Percentiles rank a stretch among this genome's conserved stretches.
Evolutionary conservation across 805 yeast species (phyloP).

Genomic region (Nakazawaea wyomingensis): DNA sequence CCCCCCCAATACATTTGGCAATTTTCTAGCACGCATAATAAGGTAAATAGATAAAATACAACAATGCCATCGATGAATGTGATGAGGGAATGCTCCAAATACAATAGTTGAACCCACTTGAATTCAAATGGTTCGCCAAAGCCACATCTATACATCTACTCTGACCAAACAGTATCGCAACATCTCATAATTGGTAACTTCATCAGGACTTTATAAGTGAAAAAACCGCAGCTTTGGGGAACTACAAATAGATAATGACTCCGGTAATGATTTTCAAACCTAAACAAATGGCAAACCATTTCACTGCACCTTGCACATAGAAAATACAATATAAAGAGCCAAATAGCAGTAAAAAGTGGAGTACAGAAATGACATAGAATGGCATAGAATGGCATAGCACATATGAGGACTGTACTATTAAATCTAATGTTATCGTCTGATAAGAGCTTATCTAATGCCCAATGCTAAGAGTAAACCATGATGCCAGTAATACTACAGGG

Average conservation of each 20-base stretch:
- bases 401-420: conserved; percentile 57
- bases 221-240: conserved; percentile 78
- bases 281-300: conserved; percentile 45
- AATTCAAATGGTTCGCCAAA: conserved; percentile 53
- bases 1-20: conserved; percentile 31
- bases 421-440: conserved; percentile 42
- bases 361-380: conserved; percentile 56
- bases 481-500: conserved; percentile 33
- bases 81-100: conserved; percentile 75
- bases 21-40: conserved; percentile 33
- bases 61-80: conserved; percentile 62
- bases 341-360: conserved; percentile 57
- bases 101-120: conserved; percentile 66
- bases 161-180: conserved; percentile 63
- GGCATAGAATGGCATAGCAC: conserved; percentile 59
- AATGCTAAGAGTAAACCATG: conserved; percentile 47
- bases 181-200: conserved; percentile 53
- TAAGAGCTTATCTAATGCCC: conserved; percentile 32
- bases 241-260: conserved; percentile 50
- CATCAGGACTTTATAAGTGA: conserved; percentile 53
- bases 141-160: conserved; percentile 60
- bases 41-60: conserved; percentile 39
- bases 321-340: conserved; percentile 62
- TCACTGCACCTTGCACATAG: conserved; percentile 60
- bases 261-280: conserved; percentile 60